Base-by-base conservation (phyloP, 78 protist species). In the Capsaspora owczarzaki region DNA sequence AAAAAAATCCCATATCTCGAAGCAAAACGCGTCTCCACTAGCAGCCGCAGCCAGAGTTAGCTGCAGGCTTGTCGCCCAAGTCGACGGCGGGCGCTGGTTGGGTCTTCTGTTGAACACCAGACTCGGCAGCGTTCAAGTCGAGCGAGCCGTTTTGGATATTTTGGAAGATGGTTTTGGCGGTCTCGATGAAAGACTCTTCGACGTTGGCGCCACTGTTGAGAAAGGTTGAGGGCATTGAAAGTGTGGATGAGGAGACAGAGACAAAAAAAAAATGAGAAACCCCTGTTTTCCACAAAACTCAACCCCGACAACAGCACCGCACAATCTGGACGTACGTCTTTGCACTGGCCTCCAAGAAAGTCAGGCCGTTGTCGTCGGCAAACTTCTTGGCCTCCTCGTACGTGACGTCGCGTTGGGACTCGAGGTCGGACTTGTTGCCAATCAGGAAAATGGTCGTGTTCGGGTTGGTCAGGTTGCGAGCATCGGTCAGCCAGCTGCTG, bases 371-470 rank as follows among this genome's bases (percentile, higher is more conserved):
- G 85, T 89, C 89, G 31, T 83, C 88, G 1, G 95, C 95, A 14
- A 92, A 89, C 63, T 82, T 81, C 79, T 83, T 85, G 66, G 91
- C 95, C 78, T 87, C 92, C 85, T 87, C 90, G 22, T 70, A 63
- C 42, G 79, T 72, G 40, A 90, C 92, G 43, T 82, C 80, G 75
- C 82, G 85, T 22, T 70, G 87, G 38, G 77, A 95, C 35, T 80
- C 89, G 84, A 95, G 56, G 85, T 95, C 98, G 82, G 96, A 89
- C 79, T 95, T 95, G 87, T 93, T 95, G 33, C 98, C 97, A 42
- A 94, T 83, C 42, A 94, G 87, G 94, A 95, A 92, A 80, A 97
- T 47, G 37, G 2, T 22, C 85, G 74, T 92, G 82, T 87, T 72
- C 10, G 93, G 92, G 83, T 81, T 82, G 5, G 96, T 90, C 68